Evolutionary conservation across 2,329 filamentous ascomycete genomes (phyloP), one percentile per base, ranked within the genome.

Genomic region (Lachnellula cervina): DNA sequence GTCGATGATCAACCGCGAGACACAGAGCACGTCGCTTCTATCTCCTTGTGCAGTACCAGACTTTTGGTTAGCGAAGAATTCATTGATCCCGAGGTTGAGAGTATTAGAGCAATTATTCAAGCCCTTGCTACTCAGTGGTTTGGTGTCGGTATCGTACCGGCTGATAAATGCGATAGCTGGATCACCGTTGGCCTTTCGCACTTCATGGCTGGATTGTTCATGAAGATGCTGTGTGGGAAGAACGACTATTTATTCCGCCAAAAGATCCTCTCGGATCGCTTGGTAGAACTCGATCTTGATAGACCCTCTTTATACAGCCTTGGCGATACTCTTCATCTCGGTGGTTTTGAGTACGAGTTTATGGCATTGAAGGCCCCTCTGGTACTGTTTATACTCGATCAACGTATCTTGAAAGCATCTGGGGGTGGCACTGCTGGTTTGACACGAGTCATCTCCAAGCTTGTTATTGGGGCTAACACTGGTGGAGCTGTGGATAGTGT

Each of bases 161-260:
- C 91, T 67, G 84, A 87, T 42, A 83, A 86, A 17, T 80, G 80
- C 51, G 94, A 99, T 70, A 83, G 86, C 52, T 99, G 94, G 94
- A 84, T 95, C 19, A 87, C 93, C 13, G 81, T 94, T 52, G 95
- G 93, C 14, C 87, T 95, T 47, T 89, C 93, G 0, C 92, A 93
- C 76, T 99, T 90, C 75, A 96, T 99, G 81, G 91, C 93, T 1
- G 93, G 97, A 64, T 80, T 90, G 4, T 97, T 96, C 72, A 89
- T 97, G 81, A 90, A 87, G 70, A 87, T 85, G 62, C 78, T 99
- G 2, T 95, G 90, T 67, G 94, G 94, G 7, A 95, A 95, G 69
- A 99, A 99, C 69, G 90, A 96, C 66, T 94, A 96, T 69, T 82
- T 91, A 11, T 97, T 91, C 69, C 86, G 90, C 38, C 88, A 96